These are phyloP conservation scores for Vachellia pachyceras DNA, from an alignment of 306 rosid species.

Conservation along the genomic window DNA sequence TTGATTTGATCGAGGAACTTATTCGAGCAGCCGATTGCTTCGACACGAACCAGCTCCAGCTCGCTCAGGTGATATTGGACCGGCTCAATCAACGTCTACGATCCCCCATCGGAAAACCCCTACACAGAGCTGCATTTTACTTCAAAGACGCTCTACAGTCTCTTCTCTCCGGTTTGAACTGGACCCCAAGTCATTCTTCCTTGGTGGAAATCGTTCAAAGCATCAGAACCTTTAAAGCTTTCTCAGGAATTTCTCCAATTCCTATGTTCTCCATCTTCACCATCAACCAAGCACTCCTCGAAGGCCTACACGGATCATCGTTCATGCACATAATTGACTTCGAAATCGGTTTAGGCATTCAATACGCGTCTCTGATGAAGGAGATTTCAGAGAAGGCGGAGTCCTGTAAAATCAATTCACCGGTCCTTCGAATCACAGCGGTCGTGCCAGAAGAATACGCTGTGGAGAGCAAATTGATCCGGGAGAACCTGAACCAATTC, in stretches of 20 bases:
- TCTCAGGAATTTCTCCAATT: constrained; percentile 74
- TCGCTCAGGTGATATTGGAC: constrained; percentile 71
- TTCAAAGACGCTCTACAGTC: constrained; percentile 81
- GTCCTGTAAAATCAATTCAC: constrained; percentile 37
- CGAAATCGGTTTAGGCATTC: constrained; percentile 85
- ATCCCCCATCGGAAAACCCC: constrained; percentile 57
- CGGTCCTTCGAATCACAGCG: constrained; percentile 71
- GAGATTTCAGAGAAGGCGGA: constrained; percentile 73
- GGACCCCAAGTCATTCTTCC: constrained; percentile 53
- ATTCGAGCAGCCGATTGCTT: constrained; percentile 79
- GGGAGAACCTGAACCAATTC: constrained; percentile 71
- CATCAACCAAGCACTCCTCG: constrained; percentile 84
- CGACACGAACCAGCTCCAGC: constrained; percentile 64
- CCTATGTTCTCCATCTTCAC: constrained; percentile 91
- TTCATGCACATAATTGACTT: constrained; percentile 82
- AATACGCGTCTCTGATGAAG: constrained; percentile 85
- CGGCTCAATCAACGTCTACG: constrained; percentile 75
- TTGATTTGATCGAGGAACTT: constrained; percentile 73
- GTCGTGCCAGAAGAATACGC: constrained; percentile 73
- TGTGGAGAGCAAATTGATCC: constrained; percentile 57
- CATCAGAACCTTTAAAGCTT: constrained; percentile 68
- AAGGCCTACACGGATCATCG: constrained; percentile 53
- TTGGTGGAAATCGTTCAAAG: constrained; percentile 74
- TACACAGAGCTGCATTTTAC: constrained; percentile 70
- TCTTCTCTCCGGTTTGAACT: constrained; percentile 68